Evolutionary conservation across 345 rosid species (phyloP), one percentile per base, ranked within the genome.

Genomic region (Lepidium didymum): DNA sequence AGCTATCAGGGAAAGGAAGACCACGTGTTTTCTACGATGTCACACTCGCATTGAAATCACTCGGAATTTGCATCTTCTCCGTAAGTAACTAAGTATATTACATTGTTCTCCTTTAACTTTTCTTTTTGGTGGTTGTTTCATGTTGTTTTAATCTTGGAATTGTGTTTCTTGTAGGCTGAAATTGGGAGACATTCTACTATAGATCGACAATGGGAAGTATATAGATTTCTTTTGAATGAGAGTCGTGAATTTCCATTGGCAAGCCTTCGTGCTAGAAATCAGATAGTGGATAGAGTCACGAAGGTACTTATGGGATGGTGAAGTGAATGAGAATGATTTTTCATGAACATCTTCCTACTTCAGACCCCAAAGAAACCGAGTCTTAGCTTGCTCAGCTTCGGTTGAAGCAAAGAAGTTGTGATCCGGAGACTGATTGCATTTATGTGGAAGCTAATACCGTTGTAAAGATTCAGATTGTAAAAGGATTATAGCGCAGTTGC

Each of bases 1-100:
- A 89, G 68, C 60, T 82, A 43, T 89, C 87, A 21, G 90, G 90
- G 11, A 87, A 75, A 44, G 92, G 92, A 80, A 82, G 96, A 66
- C 92, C 96, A 8, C 81, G 90, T 9, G 96, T 87, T 50, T 85
- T 89, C 80, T 82, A 82, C 8, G 87, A 89, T 64, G 82, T 89
- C 38, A 89, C 90, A 8, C 75, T 80, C 53, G 87, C 96, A 27
- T 78, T 85, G 53, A 85, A 86, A 77, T 59, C 75, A 13, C 80
- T 87, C 2, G 85, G 84, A 67, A 76, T 87, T 61, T 84, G 96
- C 78, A 80, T 89, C 64, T 89, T 89, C 81, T 83, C 84, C 23
- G 92, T 85, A 66, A 78, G 81, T 49, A 44, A n/a, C n/a, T n/a
- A n/a, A n/a, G n/a, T 41, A 14, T 49, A 8, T 0, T 36, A 18